Evolutionary conservation across 2,329 filamentous ascomycete species (phyloP).

Genomic region (Aspergillus tanneri): DNA sequence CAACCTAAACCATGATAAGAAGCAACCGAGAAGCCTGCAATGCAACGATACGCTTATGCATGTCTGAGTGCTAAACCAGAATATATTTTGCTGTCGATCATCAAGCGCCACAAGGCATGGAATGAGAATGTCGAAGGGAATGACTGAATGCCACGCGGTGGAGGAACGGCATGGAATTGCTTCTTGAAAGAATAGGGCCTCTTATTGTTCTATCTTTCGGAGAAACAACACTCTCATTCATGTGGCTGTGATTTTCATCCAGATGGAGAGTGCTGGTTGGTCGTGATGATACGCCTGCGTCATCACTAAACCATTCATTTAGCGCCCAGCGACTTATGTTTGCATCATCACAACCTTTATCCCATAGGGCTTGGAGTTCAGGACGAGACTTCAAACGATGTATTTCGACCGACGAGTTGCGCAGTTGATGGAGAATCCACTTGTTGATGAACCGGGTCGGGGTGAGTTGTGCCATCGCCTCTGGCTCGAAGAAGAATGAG

Average conservation of each 20-base stretch:
- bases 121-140: not conserved
- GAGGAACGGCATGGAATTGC: not conserved
- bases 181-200: not conserved
- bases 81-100: not conserved
- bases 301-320: slow-evolving; percentile 25
- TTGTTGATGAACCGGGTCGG: slow-evolving; percentile 26
- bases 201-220: not conserved
- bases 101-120: not conserved
- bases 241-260: not conserved
- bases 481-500: slow-evolving; percentile 22
- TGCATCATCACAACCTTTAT: slow-evolving; percentile 19
- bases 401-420: slow-evolving; percentile 30
- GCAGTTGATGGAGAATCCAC: slow-evolving; percentile 34
- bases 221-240: not conserved
- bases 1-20: not conserved
- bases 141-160: not conserved
- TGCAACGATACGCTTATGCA: not conserved
- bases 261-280: not conserved
- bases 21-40: not conserved
- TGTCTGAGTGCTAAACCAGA: too few species aligned
- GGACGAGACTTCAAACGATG: slow-evolving; percentile 24
- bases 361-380: slow-evolving; percentile 16
- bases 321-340: slow-evolving; percentile 25
- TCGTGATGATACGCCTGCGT: slow-evolving; percentile 1
- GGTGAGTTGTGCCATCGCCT: not conserved